Evolutionary conservation across 2,329 filamentous ascomycete species (phyloP), one percentile per base, ranked within the genome.

Genomic region (Alternaria longipes): DNA sequence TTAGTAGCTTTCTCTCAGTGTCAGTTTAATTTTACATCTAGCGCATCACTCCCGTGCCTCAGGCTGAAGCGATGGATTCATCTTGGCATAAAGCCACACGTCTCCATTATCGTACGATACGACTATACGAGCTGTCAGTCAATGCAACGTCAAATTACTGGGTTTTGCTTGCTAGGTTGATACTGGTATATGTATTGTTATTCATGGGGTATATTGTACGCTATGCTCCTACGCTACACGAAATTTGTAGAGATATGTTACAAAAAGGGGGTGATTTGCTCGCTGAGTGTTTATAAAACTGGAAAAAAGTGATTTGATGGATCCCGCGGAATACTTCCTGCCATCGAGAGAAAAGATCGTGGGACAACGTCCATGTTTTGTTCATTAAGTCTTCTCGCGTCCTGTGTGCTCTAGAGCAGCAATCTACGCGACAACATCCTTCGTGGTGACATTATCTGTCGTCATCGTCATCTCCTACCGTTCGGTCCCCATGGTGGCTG

Each of bases 271-370:
- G 16, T 20, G 8, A 24, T 6, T 46, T 18, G 46, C 32, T 50
- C 32, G 30, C 32, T 50, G 20, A 38, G 46, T 50, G 7, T 24
- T 2, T 11, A 22, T 11, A 42, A 51, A 18, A 22, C 22, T 34
- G 41, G 45, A 41, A 16, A 46, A 40, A 54, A 46, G 44, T 18
- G 18, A 40, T 11, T 20, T 54, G 63, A 71, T 74, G 71, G 70
- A 59, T 52, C 70, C 72, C 50, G 63, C 71, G 74, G 72, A 74
- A 75, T 74, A 66, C 72, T 75, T 75, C 72, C 74, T 73, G 73
- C 73, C 73, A 62, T 60, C 61, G 47, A 40, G 36, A 59, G 55
- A 56, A 54, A 52, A 32, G 28, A 47, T 59, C 50, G 32, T 59
- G 32, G 45, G 49, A 55, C 46, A 22, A 34, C 47, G 50, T 41